Evolutionary conservation across 345 rosid species (phyloP).

Genomic region (Rubroshorea leprosula): DNA sequence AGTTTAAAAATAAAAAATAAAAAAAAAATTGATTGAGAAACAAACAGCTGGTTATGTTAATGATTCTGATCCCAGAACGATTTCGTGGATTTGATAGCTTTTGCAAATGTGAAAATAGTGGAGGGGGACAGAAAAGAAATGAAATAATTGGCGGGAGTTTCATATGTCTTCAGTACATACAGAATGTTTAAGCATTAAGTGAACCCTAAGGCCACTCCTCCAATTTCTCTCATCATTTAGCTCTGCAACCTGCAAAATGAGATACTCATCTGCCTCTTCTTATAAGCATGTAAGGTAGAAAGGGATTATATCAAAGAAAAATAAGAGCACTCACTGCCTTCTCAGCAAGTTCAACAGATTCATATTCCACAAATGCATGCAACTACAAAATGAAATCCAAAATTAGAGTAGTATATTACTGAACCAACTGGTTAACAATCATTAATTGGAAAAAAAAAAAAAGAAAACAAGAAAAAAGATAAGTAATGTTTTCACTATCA

Average conservation of each 20-base stretch:
- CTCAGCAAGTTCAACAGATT: conserved; percentile 84
- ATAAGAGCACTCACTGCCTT: conserved; percentile 65
- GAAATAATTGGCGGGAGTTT: background rate
- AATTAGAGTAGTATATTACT: no score
- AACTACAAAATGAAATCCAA: conserved; percentile 34
- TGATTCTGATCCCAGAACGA: no score
- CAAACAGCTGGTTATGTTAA: no score
- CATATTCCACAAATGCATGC: conserved; percentile 98
- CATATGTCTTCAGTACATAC: conserved; percentile 30
- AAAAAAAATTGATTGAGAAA: no score
- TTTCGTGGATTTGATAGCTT: background rate
- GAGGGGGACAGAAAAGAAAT: background rate
- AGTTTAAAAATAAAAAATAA: no score
- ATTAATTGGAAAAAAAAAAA: no score
- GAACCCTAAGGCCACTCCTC: conserved; percentile 94
- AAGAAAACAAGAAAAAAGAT: no score
- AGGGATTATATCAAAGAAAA: background rate
- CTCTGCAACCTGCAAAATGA: conserved; percentile 60
- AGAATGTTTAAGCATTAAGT: conserved; percentile 64
- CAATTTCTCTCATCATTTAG: conserved; percentile 79
- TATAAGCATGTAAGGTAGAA: conserved; percentile 5
- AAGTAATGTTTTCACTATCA: no score
- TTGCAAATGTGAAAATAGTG: background rate
- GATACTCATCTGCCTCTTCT: background rate
- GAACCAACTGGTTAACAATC: no score